Conservation (phyloP, 371 early-diverging fungal species). For the Chytridium lagenaria region DNA sequence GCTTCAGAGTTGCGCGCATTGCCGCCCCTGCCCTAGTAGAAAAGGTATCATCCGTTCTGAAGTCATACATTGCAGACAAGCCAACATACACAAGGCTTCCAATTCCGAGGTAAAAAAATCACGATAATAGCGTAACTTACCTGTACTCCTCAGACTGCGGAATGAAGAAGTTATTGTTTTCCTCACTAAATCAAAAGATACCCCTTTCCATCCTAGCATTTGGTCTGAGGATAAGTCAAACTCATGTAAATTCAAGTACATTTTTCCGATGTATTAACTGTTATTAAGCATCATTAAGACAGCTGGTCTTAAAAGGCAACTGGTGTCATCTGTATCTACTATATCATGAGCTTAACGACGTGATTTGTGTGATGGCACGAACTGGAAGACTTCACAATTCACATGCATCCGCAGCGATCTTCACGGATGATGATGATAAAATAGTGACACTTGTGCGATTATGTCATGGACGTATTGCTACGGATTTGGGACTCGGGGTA, state of each 20-base stretch:
- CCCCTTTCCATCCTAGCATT: conserved; percentile 60
- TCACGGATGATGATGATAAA: conserved; percentile 45
- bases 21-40: conserved; percentile 76
- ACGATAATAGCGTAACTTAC: conserved; percentile 29
- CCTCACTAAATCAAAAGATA: conserved; percentile 66
- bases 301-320: conserved; percentile 62
- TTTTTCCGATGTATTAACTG: conserved; percentile 9
- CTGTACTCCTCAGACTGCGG: conserved; percentile 62
- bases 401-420: neutral
- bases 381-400: neutral
- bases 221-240: conserved; percentile 30
- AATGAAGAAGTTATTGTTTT: conserved; percentile 76
- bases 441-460: conserved; percentile 64
- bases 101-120: conserved; percentile 74
- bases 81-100: conserved; percentile 78
- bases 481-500: conserved; percentile 44
- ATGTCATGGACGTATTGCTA: conserved; percentile 56
- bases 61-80: conserved; percentile 74
- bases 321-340: conserved; percentile 76
- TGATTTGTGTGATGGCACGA: conserved; percentile 42
- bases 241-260: neutral
- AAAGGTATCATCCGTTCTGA: conserved; percentile 70
- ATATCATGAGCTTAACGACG: conserved; percentile 69
- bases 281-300: conserved; percentile 44
- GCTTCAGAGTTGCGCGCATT: conserved; percentile 66